These are phyloP conservation scores for Ramaria sp. DNA, from an alignment of 768 basidiomycete species.

Conservation along the genomic window DNA sequence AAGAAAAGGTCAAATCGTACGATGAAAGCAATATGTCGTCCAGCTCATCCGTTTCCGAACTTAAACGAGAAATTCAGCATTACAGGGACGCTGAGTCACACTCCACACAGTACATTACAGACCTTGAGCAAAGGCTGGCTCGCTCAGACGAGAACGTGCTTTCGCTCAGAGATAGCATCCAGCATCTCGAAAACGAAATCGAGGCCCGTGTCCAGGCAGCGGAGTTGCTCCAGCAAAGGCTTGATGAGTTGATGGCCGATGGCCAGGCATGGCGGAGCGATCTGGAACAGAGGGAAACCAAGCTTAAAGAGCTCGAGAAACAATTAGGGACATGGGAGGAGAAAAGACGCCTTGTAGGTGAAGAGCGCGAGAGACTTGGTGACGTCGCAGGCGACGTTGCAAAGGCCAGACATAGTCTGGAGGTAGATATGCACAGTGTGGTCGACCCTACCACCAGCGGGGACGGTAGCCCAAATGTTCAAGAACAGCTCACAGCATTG, in stretches of 20 bases:
- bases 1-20: conserved; percentile 80
- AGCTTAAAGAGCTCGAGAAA: conserved; percentile 64
- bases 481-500: conserved; percentile 53
- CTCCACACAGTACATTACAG: conserved; percentile 70
- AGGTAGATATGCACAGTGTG: conserved; percentile 25
- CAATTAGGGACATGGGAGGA: conserved; percentile 73
- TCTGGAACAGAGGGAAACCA: conserved; percentile 72
- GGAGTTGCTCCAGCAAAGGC: conserved; percentile 53
- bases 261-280: conserved; percentile 77
- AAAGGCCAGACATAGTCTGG: conserved; percentile 55
- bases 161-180: conserved; percentile 57
- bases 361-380: conserved; percentile 56
- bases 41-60: conserved; percentile 69
- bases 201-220: conserved; percentile 67
- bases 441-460: conserved; percentile 13
- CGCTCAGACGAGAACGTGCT: conserved; percentile 72
- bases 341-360: conserved; percentile 55
- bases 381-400: conserved; percentile 61
- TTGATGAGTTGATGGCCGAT: conserved; percentile 60
- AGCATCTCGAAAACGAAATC: conserved; percentile 65
- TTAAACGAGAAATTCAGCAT: conserved; percentile 71
- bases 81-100: conserved; percentile 68
- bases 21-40: conserved; percentile 72
- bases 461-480: conserved; percentile 15
- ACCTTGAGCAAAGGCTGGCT: conserved; percentile 73